These are phyloP conservation scores for Carpinus fangiana DNA, from an alignment of 306 rosid species.

Conservation along the genomic window DNA sequence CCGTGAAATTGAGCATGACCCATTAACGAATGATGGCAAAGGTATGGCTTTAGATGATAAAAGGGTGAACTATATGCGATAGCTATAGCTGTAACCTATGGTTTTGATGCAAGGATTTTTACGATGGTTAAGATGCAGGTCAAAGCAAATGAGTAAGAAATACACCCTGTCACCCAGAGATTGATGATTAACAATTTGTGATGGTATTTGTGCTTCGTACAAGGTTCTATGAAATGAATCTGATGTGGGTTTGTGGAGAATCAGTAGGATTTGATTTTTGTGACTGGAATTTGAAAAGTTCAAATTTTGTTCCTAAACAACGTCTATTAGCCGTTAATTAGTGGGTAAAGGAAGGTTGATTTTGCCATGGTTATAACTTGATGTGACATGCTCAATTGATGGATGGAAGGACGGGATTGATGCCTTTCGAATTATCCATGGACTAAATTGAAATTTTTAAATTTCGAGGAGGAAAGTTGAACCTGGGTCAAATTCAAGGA, in stretches of 20 bases:
- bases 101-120: background rate
- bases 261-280: background rate
- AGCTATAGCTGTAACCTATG: background rate
- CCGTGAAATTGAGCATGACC: conserved; percentile 3
- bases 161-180: background rate
- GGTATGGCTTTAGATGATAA: background rate
- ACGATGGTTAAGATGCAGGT: background rate
- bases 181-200: background rate
- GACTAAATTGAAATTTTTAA: background rate
- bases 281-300: background rate
- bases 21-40: background rate
- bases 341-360: background rate
- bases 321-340: background rate
- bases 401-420: background rate
- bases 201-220: background rate
- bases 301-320: background rate
- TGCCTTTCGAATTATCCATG: background rate
- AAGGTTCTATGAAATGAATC: background rate
- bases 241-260: conserved; percentile 1
- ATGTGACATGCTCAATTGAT: background rate
- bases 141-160: background rate
- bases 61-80: background rate
- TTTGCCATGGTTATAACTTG: background rate
- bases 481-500: background rate
- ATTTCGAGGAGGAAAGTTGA: background rate